Evolutionary conservation across 2,329 filamentous ascomycete species (phyloP).

Genomic region (Aspergillus quadrilineatus): DNA sequence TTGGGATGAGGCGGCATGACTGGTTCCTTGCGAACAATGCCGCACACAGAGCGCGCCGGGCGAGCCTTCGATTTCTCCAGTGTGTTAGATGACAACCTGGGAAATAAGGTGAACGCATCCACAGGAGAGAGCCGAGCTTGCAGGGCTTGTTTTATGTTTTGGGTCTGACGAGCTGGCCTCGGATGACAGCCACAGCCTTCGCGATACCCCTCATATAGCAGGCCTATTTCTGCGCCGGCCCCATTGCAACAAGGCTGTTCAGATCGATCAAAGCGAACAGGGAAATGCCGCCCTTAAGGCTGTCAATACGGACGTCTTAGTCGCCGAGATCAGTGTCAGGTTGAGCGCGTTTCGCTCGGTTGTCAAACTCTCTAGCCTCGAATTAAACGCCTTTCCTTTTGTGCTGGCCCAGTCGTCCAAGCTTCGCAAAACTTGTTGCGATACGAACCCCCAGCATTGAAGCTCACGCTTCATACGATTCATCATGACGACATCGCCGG

Average conservation of each 20-base stretch:
- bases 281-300: slow-evolving; percentile 45
- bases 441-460: slow-evolving; percentile 26
- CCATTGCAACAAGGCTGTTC: slow-evolving; percentile 40
- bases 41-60: slow-evolving; percentile 28
- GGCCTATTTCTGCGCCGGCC: slow-evolving; percentile 42
- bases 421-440: slow-evolving; percentile 41
- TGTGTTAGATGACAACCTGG: slow-evolving; percentile 32
- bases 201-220: slow-evolving; percentile 47
- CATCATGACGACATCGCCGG: slow-evolving; percentile 36
- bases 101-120: background rate
- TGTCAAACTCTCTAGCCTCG: slow-evolving; percentile 35
- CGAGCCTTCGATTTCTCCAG: slow-evolving; percentile 49
- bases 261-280: slow-evolving; percentile 39
- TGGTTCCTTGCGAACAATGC: background rate
- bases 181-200: slow-evolving; percentile 37
- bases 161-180: slow-evolving; percentile 16
- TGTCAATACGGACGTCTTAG: slow-evolving; percentile 45
- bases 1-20: background rate
- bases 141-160: background rate
- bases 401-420: slow-evolving; percentile 29
- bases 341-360: slow-evolving; percentile 43
- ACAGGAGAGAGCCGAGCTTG: background rate
- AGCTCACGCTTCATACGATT: slow-evolving; percentile 35
- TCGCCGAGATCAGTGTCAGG: slow-evolving; percentile 41
- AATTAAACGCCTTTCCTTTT: slow-evolving; percentile 42